A percentile compares a stretch with the other conserved stretches of the same genome.
Evolutionary conservation across 192 early-diverging fungal genomes (phyloP).

Genomic region (Gorgonomyces haynaldii): DNA sequence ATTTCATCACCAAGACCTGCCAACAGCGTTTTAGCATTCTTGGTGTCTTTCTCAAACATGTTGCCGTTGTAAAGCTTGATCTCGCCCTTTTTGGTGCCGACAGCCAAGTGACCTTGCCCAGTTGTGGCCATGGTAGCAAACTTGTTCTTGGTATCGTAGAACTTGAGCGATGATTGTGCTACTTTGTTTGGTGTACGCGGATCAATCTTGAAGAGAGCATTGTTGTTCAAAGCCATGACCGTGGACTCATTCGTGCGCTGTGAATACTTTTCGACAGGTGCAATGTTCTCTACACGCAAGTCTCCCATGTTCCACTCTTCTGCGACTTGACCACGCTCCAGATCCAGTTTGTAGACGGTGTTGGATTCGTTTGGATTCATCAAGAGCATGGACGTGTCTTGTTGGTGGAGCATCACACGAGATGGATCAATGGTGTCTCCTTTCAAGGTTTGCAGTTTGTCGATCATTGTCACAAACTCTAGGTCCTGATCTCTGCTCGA

Average conservation of each 20-base stretch:
- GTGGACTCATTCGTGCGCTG: slow-evolving; percentile 65
- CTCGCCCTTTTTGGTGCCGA: slow-evolving; percentile 77
- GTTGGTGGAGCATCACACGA: slow-evolving; percentile 74
- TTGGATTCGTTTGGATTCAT: slow-evolving; percentile 58
- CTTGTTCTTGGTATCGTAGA: slow-evolving; percentile 49
- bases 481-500: slow-evolving; percentile 54
- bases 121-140: slow-evolving; percentile 66
- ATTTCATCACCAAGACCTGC: slow-evolving; percentile 83
- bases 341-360: slow-evolving; percentile 79
- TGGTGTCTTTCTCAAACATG: slow-evolving; percentile 54
- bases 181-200: no score
- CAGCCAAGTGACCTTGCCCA: slow-evolving; percentile 63
- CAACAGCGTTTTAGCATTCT: slow-evolving; percentile 74
- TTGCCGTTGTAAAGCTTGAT: slow-evolving; percentile 79
- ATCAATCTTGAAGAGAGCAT: slow-evolving; percentile 79
- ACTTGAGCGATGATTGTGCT: no score
- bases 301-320: slow-evolving; percentile 88
- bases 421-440: slow-evolving; percentile 58
- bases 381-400: slow-evolving; percentile 69
- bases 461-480: slow-evolving; percentile 71
- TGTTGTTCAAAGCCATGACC: slow-evolving; percentile 69
- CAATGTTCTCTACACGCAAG: slow-evolving; percentile 52
- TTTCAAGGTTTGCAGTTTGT: slow-evolving; percentile 47
- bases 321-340: slow-evolving; percentile 82
- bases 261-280: slow-evolving; percentile 62